Evolutionary conservation across 148 eudicot genomes (phyloP).

Genomic region (Fallopia convolvulus): DNA sequence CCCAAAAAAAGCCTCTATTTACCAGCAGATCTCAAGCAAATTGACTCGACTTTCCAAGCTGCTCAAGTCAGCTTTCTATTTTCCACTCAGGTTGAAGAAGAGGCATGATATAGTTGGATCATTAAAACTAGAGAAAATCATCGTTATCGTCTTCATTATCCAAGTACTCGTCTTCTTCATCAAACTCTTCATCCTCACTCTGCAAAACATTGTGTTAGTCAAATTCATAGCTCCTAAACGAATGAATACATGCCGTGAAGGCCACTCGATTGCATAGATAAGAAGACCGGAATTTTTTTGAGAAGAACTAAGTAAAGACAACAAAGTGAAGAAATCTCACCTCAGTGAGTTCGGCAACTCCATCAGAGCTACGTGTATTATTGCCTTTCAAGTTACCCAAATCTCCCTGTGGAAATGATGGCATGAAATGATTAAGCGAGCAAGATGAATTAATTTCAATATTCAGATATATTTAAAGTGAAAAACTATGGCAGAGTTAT

Average conservation of each 20-base stretch:
- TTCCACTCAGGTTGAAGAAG: neutral
- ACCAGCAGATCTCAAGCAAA: neutral
- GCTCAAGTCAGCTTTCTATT: neutral
- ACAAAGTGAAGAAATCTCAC: conserved; percentile 27
- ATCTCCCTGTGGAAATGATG: conserved; percentile 33
- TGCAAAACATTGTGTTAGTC: conserved; percentile 19
- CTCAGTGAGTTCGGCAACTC: conserved; percentile 24
- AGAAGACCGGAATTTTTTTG: neutral
- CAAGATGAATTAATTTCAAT: neutral
- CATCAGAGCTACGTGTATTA: conserved; percentile 19
- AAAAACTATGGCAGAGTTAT: neutral
- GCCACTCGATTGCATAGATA: neutral
- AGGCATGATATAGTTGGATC: neutral
- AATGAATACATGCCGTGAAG: neutral
- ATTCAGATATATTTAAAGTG: neutral
- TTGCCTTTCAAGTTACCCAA: conserved; percentile 17
- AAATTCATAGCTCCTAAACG: neutral
- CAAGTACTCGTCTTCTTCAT: conserved; percentile 17
- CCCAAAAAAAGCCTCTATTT: neutral
- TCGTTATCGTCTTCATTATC: neutral
- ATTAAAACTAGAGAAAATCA: neutral
- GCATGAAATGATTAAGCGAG: neutral
- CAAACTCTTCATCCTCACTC: conserved; percentile 26
- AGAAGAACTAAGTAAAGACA: neutral
- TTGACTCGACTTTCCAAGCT: neutral